Conservation (phyloP, 129 eudicot genomes). For the Flaveria sonorensis region DNA sequence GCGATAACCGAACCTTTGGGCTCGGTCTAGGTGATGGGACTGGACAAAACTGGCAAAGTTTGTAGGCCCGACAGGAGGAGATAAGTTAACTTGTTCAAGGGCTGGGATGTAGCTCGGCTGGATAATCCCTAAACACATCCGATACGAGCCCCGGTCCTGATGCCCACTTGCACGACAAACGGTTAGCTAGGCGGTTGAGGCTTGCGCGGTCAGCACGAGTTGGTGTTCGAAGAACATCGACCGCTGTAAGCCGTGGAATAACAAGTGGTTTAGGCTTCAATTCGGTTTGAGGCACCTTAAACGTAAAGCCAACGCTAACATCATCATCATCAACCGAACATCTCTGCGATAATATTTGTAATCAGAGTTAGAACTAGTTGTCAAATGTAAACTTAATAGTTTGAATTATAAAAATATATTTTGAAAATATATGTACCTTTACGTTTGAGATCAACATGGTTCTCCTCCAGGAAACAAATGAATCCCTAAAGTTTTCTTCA, state of each 20-base stretch:
- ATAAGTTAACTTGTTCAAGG: constrained; percentile 89
- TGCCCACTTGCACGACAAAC: constrained; percentile 77
- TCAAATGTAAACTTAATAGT: too few species aligned
- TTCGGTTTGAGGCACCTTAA: constrained; percentile 36
- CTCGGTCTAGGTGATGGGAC: constrained; percentile 94
- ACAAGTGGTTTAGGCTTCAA: constrained; percentile 33
- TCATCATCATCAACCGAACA: constrained; percentile 79
- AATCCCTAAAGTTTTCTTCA: constrained; percentile 87
- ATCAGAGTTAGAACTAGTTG: background rate
- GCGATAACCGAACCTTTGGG: constrained; percentile 75
- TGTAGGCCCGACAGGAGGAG: constrained; percentile 57
- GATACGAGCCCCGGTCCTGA: constrained; percentile 83
- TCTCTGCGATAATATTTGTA: constrained; percentile 46
- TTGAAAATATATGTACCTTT: constrained; percentile 49
- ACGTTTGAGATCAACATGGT: constrained; percentile 82
- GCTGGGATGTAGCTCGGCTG: constrained; percentile 81
- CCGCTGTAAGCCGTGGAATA: constrained; percentile 21
- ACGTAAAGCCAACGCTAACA: constrained; percentile 47
- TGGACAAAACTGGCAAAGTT: constrained; percentile 61
- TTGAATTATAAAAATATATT: too few species aligned
- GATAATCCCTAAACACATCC: constrained; percentile 88
- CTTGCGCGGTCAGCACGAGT: constrained; percentile 37
- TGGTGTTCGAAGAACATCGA: constrained; percentile 27
- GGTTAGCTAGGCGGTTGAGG: constrained; percentile 45
- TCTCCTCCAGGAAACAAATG: constrained; percentile 79